Percentiles rank a stretch among this genome's conserved stretches.
These are phyloP conservation scores for Pseudomassariella vexata DNA, from an alignment of 2,329 filamentous ascomycete genomes.

Conservation along the genomic window DNA sequence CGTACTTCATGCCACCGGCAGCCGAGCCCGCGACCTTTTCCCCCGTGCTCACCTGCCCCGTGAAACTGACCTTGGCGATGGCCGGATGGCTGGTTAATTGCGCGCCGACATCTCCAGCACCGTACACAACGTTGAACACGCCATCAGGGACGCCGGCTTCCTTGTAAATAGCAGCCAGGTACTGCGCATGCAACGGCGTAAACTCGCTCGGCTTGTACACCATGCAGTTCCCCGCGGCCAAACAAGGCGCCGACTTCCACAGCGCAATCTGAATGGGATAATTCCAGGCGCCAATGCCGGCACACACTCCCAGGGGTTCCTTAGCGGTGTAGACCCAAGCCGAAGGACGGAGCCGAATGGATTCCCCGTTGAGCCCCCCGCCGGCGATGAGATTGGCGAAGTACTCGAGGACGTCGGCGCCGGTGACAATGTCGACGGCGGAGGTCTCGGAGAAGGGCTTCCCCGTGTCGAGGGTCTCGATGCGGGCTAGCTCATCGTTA, in stretches of 20 bases:
- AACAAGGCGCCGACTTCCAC: conserved; percentile 82
- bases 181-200: conserved; percentile 75
- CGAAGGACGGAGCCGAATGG: conserved; percentile 65
- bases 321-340: conserved; percentile 82
- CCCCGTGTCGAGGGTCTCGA: conserved; percentile 82
- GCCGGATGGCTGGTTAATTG: conserved; percentile 65
- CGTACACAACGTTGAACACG: conserved; percentile 84
- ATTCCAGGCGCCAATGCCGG: conserved; percentile 86
- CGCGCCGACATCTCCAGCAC: conserved; percentile 70
- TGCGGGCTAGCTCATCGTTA: conserved; percentile 72
- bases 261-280: conserved; percentile 87
- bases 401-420: conserved; percentile 81
- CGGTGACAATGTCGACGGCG: conserved; percentile 75
- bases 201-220: conserved; percentile 87
- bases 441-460: conserved; percentile 83
- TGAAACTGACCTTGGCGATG: conserved; percentile 85
- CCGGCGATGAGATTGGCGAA: conserved; percentile 75
- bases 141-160: conserved; percentile 76
- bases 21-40: conserved; percentile 74
- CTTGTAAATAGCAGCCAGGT: conserved; percentile 68
- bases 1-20: conserved; percentile 76
- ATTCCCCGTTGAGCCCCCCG: conserved; percentile 76
- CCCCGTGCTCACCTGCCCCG: conserved; percentile 78
- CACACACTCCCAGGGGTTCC: conserved; percentile 76
- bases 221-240: conserved; percentile 85